Conservation (phyloP, 768 basidiomycete genomes). For the Xerocomus spinulosus region DNA sequence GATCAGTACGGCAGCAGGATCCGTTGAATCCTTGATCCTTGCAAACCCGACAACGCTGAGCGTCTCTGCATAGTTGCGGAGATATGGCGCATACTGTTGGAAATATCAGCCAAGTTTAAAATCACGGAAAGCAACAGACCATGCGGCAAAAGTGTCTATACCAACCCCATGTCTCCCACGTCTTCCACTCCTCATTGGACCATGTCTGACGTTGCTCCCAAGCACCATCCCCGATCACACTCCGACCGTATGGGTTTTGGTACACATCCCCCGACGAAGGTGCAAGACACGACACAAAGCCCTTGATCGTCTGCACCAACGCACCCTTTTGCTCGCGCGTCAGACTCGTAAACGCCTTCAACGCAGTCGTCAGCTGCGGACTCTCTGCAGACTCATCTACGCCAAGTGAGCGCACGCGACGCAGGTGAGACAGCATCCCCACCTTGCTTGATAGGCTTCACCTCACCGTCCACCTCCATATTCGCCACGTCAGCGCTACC, state of each 20-base stretch:
- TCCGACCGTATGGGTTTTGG: constrained; percentile 48
- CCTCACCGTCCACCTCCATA: constrained; percentile 72
- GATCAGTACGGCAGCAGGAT: constrained; percentile 54
- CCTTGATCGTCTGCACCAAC: constrained; percentile 66
- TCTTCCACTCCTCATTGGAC: constrained; percentile 72
- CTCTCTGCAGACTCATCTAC: constrained; percentile 54
- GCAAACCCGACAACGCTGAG: constrained; percentile 65
- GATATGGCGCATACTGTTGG: constrained; percentile 70
- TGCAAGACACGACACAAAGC: constrained; percentile 66
- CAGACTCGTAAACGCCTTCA: constrained; percentile 71
- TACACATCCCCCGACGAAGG: constrained; percentile 37
- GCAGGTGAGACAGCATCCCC: not conserved
- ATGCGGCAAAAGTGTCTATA: constrained; percentile 82
- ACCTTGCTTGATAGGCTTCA: constrained; percentile 49
- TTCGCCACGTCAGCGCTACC: constrained; percentile 45
- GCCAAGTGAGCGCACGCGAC: constrained; percentile 1
- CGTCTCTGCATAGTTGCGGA: constrained; percentile 70
- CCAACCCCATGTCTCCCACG: constrained; percentile 91
- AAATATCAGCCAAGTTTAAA: not conserved
- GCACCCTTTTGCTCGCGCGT: constrained; percentile 74
- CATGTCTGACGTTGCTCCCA: constrained; percentile 71
- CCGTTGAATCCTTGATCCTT: constrained; percentile 52
- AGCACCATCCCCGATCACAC: constrained; percentile 57
- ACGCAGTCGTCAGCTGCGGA: constrained; percentile 61
- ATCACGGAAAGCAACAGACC: constrained; percentile 39